phyloP scores from a whole-genome alignment of 83 land plant species.

The Diphasiastrum complanatum region DNA sequence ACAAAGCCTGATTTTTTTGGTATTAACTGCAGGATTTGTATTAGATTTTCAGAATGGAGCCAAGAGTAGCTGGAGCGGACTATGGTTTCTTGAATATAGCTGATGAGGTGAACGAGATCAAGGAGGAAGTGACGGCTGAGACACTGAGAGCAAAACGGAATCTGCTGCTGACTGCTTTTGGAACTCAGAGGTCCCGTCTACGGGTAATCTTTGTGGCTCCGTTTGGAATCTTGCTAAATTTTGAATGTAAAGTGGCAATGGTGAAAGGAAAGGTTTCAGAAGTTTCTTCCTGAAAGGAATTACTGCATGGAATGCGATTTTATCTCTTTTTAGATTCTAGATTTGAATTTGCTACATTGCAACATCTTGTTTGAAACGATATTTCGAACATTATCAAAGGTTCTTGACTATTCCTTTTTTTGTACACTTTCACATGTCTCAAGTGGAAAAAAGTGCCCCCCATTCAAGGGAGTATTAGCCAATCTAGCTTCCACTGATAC shows the following conservation, averaged over 20 bases:
- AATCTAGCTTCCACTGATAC: no score
- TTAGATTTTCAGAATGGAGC: slow-evolving; percentile 80
- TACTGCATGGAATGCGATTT: neutral
- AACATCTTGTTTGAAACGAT: no score
- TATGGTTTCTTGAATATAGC: neutral
- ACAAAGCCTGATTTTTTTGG: neutral
- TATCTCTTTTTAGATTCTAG: no score
- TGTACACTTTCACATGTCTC: no score
- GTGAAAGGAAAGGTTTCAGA: neutral
- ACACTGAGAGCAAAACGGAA: slow-evolving; percentile 17
- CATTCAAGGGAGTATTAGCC: no score
- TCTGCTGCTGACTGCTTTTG: slow-evolving; percentile 43
- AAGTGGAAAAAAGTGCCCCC: no score
- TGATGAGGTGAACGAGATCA: slow-evolving; percentile 6
- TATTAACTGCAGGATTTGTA: slow-evolving; percentile 6
- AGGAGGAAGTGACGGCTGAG: slow-evolving; percentile 27
- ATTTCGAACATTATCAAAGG: no score
- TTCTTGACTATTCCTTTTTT: no score
- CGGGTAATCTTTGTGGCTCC: slow-evolving; percentile 32
- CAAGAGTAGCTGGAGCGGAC: slow-evolving; percentile 42
- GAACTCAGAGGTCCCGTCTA: slow-evolving; percentile 47
- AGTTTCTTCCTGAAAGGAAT: neutral
- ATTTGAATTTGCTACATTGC: no score
- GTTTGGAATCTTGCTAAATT: neutral
- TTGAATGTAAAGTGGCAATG: neutral